phyloP scores from a whole-genome alignment of 2,329 filamentous ascomycete species.

The Colletotrichum musae region DNA sequence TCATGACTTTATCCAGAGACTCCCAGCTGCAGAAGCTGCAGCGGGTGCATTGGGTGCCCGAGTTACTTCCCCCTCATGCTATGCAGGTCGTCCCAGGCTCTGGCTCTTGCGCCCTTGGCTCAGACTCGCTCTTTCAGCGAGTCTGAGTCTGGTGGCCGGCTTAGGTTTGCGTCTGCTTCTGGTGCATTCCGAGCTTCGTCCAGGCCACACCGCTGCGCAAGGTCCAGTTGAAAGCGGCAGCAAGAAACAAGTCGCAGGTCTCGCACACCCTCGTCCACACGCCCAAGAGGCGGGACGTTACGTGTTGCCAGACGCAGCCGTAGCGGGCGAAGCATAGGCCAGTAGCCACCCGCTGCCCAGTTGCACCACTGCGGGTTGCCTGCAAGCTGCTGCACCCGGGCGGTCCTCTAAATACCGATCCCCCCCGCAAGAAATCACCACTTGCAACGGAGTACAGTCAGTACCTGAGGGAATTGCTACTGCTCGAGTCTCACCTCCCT shows the following conservation, averaged over 20 bases:
- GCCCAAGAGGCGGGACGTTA: constrained; percentile 22
- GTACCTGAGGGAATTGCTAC: constrained; percentile 12
- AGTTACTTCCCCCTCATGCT: constrained; percentile 1
- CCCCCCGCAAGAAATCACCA: not conserved
- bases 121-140: too few relatives aligned
- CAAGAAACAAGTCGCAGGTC: too few relatives aligned
- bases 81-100: constrained; percentile 34
- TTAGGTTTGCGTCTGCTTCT: constrained; percentile 2
- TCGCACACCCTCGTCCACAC: too few relatives aligned
- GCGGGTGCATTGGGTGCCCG: constrained; percentile 27
- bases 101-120: constrained; percentile 4
- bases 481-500: constrained; percentile 16
- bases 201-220: not conserved
- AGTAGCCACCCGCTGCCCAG: constrained; percentile 27
- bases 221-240: not conserved
- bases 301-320: constrained; percentile 36
- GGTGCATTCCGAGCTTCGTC: not conserved
- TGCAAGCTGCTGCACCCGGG: too few relatives aligned
- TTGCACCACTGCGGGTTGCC: not conserved
- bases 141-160: constrained; percentile 7
- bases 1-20: constrained; percentile 14
- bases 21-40: too few relatives aligned
- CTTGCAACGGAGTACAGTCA: not conserved
- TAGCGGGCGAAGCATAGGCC: constrained; percentile 35
- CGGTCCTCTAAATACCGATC: constrained; percentile 34